phyloP scores from a whole-genome alignment of 768 basidiomycete species.

The Neoboletus subvelutipes region DNA sequence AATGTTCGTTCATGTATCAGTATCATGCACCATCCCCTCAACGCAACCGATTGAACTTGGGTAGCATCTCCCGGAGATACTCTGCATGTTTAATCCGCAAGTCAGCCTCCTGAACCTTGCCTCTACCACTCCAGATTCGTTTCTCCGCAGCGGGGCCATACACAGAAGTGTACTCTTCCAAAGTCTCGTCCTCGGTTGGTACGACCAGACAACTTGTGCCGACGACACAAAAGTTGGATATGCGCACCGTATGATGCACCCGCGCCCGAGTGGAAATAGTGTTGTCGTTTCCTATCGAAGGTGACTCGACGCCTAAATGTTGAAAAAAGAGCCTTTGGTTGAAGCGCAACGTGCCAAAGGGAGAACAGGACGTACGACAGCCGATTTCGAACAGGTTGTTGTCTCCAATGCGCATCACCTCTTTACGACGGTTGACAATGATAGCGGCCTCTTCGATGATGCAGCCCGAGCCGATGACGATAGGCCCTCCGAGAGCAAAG shows the following conservation, averaged over 20 bases:
- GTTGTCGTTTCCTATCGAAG: slow-evolving; percentile 81
- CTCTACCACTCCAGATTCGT: slow-evolving; percentile 82
- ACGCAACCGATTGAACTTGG: slow-evolving; percentile 80
- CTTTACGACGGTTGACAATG: slow-evolving; percentile 86
- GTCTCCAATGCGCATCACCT: slow-evolving; percentile 91
- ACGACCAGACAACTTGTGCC: slow-evolving; percentile 80
- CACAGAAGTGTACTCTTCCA: slow-evolving; percentile 82
- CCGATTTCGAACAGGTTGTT: slow-evolving; percentile 94
- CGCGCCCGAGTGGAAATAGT: slow-evolving; percentile 82
- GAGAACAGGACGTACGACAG: slow-evolving; percentile 60
- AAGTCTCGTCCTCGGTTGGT: slow-evolving; percentile 71
- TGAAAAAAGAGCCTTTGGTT: neutral
- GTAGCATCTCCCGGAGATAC: slow-evolving; percentile 88
- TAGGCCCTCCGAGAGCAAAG: slow-evolving; percentile 86
- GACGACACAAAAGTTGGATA: slow-evolving; percentile 79
- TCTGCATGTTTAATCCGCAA: slow-evolving; percentile 86
- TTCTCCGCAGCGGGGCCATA: slow-evolving; percentile 77
- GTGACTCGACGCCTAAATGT: slow-evolving; percentile 78
- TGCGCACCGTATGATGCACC: slow-evolving; percentile 77
- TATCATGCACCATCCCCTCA: slow-evolving; percentile 52
- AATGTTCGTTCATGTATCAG: neutral
- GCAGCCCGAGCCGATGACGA: slow-evolving; percentile 83
- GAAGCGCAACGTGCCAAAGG: neutral
- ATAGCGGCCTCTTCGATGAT: slow-evolving; percentile 92
- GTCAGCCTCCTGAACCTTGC: slow-evolving; percentile 79